Evolutionary conservation across 768 basidiomycete species (phyloP).

Genomic region (Agrocybe chaxingu): DNA sequence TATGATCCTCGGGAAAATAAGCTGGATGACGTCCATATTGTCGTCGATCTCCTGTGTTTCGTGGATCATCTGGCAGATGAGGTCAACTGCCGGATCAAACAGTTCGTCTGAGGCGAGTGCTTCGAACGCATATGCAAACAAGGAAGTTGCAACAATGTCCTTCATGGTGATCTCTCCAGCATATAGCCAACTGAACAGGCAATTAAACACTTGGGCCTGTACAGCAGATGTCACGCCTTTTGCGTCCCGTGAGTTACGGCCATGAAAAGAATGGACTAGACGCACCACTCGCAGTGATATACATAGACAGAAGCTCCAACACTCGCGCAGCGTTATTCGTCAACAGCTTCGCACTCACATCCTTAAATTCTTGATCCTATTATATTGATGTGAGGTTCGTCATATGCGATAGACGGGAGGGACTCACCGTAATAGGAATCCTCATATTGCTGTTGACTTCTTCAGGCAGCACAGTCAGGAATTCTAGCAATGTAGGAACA

Average conservation of each 20-base stretch:
- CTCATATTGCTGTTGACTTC: conserved; percentile 80
- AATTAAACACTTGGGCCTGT: conserved; percentile 79
- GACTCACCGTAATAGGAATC: conserved; percentile 83
- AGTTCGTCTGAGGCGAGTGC: conserved; percentile 80
- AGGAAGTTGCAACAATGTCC: conserved; percentile 68
- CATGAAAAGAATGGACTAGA: neutral
- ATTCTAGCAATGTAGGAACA: conserved; percentile 83
- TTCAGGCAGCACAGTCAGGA: conserved; percentile 88
- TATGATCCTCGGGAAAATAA: conserved; percentile 85
- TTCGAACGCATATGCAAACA: conserved; percentile 81
- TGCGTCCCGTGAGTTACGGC: neutral
- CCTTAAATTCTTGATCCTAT: conserved; percentile 75
- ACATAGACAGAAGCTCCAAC: conserved; percentile 78
- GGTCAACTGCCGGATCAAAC: conserved; percentile 92
- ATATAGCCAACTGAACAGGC: conserved; percentile 82
- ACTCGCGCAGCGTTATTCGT: conserved; percentile 69
- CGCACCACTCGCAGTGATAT: conserved; percentile 84
- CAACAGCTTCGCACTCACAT: conserved; percentile 58
- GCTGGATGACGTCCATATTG: conserved; percentile 83
- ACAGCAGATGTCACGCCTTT: conserved; percentile 79
- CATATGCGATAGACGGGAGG: neutral
- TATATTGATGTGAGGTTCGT: conserved; percentile 3
- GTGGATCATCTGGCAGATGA: conserved; percentile 92
- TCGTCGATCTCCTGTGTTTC: conserved; percentile 98
- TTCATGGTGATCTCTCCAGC: conserved; percentile 77